Conservation (phyloP, 2,329 filamentous ascomycete species). For the Epichloe hybrida region DNA sequence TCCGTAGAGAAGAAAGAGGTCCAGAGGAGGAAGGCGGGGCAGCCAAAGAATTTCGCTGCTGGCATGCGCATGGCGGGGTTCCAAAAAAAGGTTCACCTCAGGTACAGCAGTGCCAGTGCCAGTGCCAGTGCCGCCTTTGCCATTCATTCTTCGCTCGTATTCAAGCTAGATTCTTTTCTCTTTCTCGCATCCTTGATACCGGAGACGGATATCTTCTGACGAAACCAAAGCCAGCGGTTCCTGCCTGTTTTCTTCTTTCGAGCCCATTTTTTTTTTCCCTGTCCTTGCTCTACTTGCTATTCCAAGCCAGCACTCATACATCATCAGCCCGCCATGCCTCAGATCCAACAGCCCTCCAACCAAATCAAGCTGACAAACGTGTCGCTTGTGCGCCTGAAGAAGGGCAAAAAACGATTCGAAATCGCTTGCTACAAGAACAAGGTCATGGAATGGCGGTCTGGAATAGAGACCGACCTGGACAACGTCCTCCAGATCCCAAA, state of each 20-base stretch:
- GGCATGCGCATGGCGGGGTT: slow-evolving; percentile 3
- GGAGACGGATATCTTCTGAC: too few species aligned
- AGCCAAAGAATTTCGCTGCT: slow-evolving; percentile 7
- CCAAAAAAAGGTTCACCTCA: neutral
- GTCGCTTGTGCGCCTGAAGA: slow-evolving; percentile 88
- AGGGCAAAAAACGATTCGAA: slow-evolving; percentile 97
- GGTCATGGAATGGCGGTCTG: slow-evolving; percentile 88
- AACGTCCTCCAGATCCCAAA: slow-evolving; percentile 95
- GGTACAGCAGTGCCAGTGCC: neutral
- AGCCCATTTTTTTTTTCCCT: neutral
- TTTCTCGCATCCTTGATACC: too few species aligned
- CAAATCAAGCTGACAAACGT: slow-evolving; percentile 98
- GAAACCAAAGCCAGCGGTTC: neutral
- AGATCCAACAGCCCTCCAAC: slow-evolving; percentile 75
- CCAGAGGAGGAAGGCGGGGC: slow-evolving; percentile 11
- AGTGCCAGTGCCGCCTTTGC: too few species aligned
- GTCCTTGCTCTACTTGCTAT: neutral
- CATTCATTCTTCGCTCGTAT: too few species aligned
- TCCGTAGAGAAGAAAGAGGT: neutral
- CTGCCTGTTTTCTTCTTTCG: neutral
- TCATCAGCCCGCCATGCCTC: slow-evolving; percentile 32
- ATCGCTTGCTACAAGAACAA: slow-evolving; percentile 99
- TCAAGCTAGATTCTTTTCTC: too few species aligned
- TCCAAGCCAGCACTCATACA: neutral
- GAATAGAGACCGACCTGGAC: slow-evolving; percentile 90